Percentiles rank a stretch among this genome's conserved stretches.
Evolutionary conservation across 2,329 filamentous ascomycete genomes (phyloP).

Genomic region (Apiospora aurea): DNA sequence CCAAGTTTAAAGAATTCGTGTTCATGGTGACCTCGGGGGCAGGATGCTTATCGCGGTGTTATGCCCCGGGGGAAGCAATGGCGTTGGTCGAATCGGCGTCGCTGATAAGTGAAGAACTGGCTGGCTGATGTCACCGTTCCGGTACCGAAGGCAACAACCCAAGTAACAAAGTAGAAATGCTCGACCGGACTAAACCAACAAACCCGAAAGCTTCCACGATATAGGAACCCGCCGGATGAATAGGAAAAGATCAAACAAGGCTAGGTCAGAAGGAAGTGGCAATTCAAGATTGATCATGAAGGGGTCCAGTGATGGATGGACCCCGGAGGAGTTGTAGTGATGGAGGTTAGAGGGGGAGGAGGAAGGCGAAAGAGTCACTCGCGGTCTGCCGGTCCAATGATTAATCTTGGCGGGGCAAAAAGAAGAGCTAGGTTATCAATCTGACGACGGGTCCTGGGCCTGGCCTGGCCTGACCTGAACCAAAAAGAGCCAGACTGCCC

Average conservation of each 20-base stretch:
- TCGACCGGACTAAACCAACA: neutral
- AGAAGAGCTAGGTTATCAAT: neutral
- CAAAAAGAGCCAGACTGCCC: neutral
- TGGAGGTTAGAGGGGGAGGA: constrained; percentile 28
- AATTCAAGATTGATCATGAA: constrained; percentile 27
- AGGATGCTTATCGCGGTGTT: constrained; percentile 5
- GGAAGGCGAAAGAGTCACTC: constrained; percentile 27
- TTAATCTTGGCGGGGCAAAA: constrained; percentile 22
- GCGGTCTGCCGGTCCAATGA: constrained; percentile 8
- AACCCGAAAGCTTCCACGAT: neutral
- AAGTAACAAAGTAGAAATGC: neutral
- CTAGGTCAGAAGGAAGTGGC: neutral
- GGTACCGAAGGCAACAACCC: neutral
- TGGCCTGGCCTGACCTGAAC: neutral
- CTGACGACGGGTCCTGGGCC: neutral
- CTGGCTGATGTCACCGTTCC: neutral
- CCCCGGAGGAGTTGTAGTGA: constrained; percentile 36
- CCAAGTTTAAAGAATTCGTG: constrained; percentile 47
- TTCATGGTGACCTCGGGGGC: constrained; percentile 39
- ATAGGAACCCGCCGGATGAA: neutral
- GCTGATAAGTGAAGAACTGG: neutral
- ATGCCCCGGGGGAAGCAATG: neutral
- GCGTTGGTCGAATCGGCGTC: neutral
- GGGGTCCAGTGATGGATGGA: constrained; percentile 40
- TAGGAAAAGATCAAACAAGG: constrained; percentile 1